phyloP scores from a whole-genome alignment of 1,284 basidiomycete species.

The Amylostereum chailletii region DNA sequence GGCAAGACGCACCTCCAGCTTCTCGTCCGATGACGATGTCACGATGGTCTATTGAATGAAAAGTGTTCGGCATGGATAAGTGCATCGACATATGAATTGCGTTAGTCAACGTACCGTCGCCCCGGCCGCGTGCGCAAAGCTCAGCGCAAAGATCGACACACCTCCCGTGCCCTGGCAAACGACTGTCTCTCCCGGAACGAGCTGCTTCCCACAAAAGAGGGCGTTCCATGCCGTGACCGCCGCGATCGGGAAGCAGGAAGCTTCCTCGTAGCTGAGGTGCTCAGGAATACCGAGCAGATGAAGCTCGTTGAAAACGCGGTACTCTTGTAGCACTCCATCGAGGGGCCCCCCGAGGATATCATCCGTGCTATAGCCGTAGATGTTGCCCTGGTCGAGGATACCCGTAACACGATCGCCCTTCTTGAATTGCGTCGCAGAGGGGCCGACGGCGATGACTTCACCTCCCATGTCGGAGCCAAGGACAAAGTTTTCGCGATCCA shows the following conservation, averaged over 20 bases:
- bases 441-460: constrained; percentile 1
- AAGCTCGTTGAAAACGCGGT: constrained; percentile 1
- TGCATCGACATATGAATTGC: neutral
- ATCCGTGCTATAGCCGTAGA: neutral
- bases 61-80: too few species aligned
- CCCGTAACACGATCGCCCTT: constrained; percentile 1
- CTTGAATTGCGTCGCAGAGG: neutral
- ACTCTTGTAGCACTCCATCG: constrained; percentile 8
- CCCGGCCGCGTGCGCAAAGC: neutral
- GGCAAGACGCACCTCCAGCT: constrained; percentile 18
- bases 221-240: constrained; percentile 32
- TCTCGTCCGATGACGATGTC: constrained; percentile 35
- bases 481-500: neutral
- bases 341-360: constrained; percentile 4
- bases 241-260: constrained; percentile 13
- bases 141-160: constrained; percentile 20
- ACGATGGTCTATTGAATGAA: constrained; percentile 19
- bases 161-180: constrained; percentile 34
- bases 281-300: neutral
- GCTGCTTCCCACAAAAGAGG: constrained; percentile 21
- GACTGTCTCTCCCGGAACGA: constrained; percentile 22
- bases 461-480: neutral
- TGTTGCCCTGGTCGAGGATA: neutral
- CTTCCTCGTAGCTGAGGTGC: constrained; percentile 2
- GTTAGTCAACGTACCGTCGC: neutral